Evolutionary conservation across 169 alveolate species (phyloP).

Genomic region (Plasmodium gallinaceum): DNA sequence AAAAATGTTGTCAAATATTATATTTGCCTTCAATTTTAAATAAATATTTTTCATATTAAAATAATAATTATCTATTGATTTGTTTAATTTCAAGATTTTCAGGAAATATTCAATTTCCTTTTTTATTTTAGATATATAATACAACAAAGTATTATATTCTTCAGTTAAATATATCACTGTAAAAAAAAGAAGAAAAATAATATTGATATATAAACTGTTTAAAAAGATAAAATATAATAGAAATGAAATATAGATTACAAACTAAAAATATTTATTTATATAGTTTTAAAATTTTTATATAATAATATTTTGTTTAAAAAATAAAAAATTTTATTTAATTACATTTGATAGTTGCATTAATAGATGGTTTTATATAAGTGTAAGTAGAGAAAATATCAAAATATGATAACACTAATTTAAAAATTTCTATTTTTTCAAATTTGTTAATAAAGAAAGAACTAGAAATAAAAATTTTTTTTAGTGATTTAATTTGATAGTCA

Average conservation of each 20-base stretch:
- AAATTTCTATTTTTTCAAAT: conserved; percentile 2
- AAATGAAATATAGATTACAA: too few species aligned
- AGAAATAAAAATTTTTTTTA: conserved; percentile 24
- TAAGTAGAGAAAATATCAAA: conserved; percentile 23
- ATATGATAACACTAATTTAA: conserved; percentile 4
- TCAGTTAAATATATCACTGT: conserved; percentile 42
- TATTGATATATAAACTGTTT: neutral
- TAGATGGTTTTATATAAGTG: conserved; percentile 12
- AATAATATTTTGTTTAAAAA: neutral
- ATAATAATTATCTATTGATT: neutral
- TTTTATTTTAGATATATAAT: conserved; percentile 23
- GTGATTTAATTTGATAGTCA: conserved; percentile 7
- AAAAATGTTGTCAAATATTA: neutral
- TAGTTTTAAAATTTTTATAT: too few species aligned
- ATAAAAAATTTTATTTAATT: neutral
- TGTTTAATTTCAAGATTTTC: neutral
- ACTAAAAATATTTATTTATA: too few species aligned
- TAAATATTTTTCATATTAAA: conserved; percentile 3
- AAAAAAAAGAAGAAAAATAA: neutral
- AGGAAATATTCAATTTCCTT: conserved; percentile 23
- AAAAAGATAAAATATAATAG: too few species aligned
- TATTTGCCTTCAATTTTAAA: conserved; percentile 18
- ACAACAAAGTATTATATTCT: conserved; percentile 47
- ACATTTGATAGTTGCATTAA: conserved; percentile 49
- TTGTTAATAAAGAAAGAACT: conserved; percentile 16